phyloP scores from a whole-genome alignment of 805 yeast genomes.

The Dipodascus albidus region DNA sequence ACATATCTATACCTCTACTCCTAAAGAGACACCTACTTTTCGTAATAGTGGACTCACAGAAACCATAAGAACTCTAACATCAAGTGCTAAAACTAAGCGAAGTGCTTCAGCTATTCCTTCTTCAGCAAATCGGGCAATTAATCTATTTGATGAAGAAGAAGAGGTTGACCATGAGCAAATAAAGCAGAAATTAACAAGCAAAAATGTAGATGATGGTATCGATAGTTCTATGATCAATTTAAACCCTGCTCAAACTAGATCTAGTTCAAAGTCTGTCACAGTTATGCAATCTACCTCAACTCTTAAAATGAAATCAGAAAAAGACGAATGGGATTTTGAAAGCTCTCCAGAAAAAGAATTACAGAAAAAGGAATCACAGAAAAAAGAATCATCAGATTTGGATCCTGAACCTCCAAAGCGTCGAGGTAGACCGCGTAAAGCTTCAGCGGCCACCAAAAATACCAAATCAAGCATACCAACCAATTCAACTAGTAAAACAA shows the following conservation, averaged over 20 bases:
- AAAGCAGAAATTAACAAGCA: background rate
- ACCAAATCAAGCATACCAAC: no score
- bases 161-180: background rate
- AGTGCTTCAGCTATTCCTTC: background rate
- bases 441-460: background rate
- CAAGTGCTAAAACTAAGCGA: background rate
- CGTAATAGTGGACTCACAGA: background rate
- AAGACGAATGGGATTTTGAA: background rate
- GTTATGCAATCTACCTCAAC: background rate
- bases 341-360: background rate
- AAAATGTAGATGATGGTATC: no score
- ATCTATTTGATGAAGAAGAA: background rate
- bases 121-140: background rate
- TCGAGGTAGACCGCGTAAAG: background rate
- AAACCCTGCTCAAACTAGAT: background rate
- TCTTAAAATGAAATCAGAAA: background rate
- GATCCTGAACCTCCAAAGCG: background rate
- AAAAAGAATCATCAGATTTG: no score
- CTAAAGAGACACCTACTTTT: background rate
- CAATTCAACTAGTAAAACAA: no score
- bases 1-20: background rate
- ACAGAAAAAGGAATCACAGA: no score
- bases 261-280: background rate
- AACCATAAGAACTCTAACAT: background rate
- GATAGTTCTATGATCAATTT: no score